Percentiles rank a stretch among this genome's conserved stretches.
These are phyloP conservation scores for Globisporangium polare DNA, from an alignment of 352 stramenopile species.

Conservation along the genomic window DNA sequence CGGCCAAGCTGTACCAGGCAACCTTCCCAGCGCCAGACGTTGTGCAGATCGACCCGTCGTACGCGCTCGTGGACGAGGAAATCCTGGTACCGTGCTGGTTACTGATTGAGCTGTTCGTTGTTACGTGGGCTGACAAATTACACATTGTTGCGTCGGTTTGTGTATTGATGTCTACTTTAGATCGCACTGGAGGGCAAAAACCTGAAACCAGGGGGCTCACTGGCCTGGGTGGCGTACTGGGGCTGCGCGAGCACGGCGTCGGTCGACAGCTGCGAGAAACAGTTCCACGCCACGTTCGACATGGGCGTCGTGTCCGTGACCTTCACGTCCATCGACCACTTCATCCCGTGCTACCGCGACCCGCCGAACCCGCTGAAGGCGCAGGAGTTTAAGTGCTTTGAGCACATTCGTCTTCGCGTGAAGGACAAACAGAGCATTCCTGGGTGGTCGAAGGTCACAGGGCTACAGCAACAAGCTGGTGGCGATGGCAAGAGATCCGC, in stretches of 20 bases:
- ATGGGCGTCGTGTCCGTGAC: constrained; percentile 62
- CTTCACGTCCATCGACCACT: constrained; percentile 73
- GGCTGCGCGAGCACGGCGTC: constrained; percentile 60
- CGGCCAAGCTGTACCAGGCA: constrained; percentile 39
- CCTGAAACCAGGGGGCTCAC: constrained; percentile 61
- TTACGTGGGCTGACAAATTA: neutral
- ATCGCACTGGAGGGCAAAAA: constrained; percentile 56
- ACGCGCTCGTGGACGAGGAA: constrained; percentile 72
- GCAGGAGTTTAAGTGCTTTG: constrained; percentile 69
- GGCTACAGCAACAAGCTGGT: neutral
- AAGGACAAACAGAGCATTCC: constrained; percentile 80
- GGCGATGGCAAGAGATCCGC: too few relatives aligned
- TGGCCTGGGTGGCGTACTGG: constrained; percentile 82
- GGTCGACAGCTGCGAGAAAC: constrained; percentile 63
- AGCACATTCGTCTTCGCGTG: constrained; percentile 63
- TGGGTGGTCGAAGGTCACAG: constrained; percentile 46
- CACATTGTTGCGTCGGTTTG: neutral
- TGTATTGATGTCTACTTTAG: neutral
- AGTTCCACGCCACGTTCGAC: constrained; percentile 62
- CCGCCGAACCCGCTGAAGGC: constrained; percentile 71
- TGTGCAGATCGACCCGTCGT: constrained; percentile 52
- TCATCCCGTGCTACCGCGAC: constrained; percentile 83
- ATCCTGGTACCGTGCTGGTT: constrained; percentile 29
- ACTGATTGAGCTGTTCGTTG: neutral
- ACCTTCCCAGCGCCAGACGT: constrained; percentile 63